Evolutionary conservation across 108 stramenopile species (phyloP), one percentile per base, ranked within the genome.

Genomic region (Nannochloropsis oceanica): DNA sequence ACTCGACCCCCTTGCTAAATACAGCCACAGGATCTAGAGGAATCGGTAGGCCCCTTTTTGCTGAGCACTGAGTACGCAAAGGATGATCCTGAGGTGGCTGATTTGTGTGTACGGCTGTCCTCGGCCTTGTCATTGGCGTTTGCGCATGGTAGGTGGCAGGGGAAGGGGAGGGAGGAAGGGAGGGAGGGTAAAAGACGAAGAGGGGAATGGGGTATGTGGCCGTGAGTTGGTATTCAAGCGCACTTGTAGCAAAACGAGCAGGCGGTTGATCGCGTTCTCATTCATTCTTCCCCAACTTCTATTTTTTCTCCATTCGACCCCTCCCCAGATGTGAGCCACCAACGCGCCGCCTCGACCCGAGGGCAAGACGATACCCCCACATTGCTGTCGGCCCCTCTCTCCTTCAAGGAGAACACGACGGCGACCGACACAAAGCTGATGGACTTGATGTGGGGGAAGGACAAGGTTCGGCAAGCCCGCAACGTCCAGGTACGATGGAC

Each of bases 401-500:
- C 59, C 26, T 85, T 89, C 11, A 81, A 89, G 82, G 88, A 89
- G 73, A 81, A 42, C 27, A 42, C 27, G 44, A 87, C 84, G 85
- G 85, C 81, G 44, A 14, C 27, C 27, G 81, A 20, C 59, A 82
- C 24, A 25, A 73, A 44, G 88, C 82, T 44, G 84, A 73, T 89
- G 83, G 85, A 83, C 82, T 85, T 83, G 34, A 89, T 89, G 88
- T 89, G 88, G 83, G 88, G 85, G 79, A 88, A 81, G 20, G 88
- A 85, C 25, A 83, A 88, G 85, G 85, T 80, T 26, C 13, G 24
- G 11, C 80, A 80, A 73, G 59, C 59, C 22, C 59, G 59, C 22
- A 73, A 73, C 10, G 59, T n/a, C 22, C 59, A 73, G 59, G 59
- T 73, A n/a, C 7, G 59, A 10, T 73, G 46, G n/a, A n/a, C n/a